A percentile compares a stretch with the other conserved stretches of the same genome.
These are phyloP conservation scores for Diaporthe ampelina DNA, from an alignment of 2,329 filamentous ascomycete species.

Conservation along the genomic window DNA sequence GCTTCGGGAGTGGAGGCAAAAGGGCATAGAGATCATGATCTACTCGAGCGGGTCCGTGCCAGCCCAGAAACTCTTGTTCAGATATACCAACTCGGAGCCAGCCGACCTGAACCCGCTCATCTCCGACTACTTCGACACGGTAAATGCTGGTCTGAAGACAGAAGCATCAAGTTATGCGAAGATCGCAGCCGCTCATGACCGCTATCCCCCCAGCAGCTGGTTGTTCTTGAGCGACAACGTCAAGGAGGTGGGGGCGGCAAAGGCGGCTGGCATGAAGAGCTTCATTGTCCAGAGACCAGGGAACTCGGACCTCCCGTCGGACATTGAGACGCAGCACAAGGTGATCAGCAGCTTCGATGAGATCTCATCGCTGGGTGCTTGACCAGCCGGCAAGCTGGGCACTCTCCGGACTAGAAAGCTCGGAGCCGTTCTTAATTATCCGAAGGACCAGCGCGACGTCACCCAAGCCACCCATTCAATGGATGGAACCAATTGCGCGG, in stretches of 20 bases:
- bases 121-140: constrained; percentile 81
- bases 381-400: not conserved
- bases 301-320: constrained; percentile 73
- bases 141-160: constrained; percentile 83
- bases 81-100: constrained; percentile 71
- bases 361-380: constrained; percentile 36
- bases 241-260: constrained; percentile 75
- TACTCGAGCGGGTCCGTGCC: constrained; percentile 86
- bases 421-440: not conserved
- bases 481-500: not conserved
- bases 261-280: constrained; percentile 73
- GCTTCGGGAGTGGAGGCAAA: constrained; percentile 70
- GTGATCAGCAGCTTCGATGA: constrained; percentile 52
- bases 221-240: constrained; percentile 88
- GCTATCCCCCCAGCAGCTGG: constrained; percentile 66
- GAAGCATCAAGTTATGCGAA: constrained; percentile 76
- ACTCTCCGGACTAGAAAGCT: not conserved
- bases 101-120: constrained; percentile 73
- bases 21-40: constrained; percentile 75
- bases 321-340: constrained; percentile 48
- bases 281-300: constrained; percentile 76
- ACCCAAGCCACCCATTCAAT: not conserved
- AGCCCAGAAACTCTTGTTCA: constrained; percentile 85
- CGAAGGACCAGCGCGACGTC: not conserved
- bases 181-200: constrained; percentile 67